Base-by-base conservation (phyloP, 2,329 filamentous ascomycete species). In the Talaromyces atroroseus region DNA sequence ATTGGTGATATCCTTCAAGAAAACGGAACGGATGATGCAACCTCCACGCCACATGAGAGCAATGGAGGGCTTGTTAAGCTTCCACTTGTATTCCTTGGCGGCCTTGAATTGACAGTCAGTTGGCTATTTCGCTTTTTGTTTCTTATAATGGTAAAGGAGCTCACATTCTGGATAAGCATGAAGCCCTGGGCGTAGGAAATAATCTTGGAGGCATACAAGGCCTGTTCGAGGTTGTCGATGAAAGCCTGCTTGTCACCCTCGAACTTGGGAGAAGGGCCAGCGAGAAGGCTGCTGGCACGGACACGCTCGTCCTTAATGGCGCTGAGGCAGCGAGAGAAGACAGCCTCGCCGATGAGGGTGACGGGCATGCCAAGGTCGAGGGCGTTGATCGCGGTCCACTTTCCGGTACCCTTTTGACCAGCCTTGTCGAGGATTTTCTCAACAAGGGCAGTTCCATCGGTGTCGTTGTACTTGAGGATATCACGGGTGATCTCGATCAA, bases 41-140 rank as follows among this genome's bases (percentile, higher is more conserved):
- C 94, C 94, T 80, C 94, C 94, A 76, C 94, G 90, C 94, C 94
- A 99, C 94, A 99, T 99, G 73, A 99, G 88, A 68, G 94, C 94
- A 71, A 99, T 99, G 68, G 95, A 96, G 64, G 94, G 94, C 88
- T 97, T 97, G 88, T 99, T 96, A 67, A 99, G 88, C 85, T 96
- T 96, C 94, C 94, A 99, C 67, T 79, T 78, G 81, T 95, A 99
- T 77, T 97, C 90, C 78, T 88, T 91, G 77, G 92, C 94, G 67
- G 94, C 92, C 89, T 94, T 66, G 58, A 46, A 40, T n/a, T 24
- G 21, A 45, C 42, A 54, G 64, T 70, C 61, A 72, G 65, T 52
- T 53, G 52, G 24, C 24, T 20, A 21, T 10, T 44, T 29, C 59
- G 49, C 62, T 52, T 56, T 48, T 56, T 48, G 47, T 34, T 34